Percentiles rank a stretch among this genome's conserved stretches.
Evolutionary conservation across 2,329 filamentous ascomycete species (phyloP).

Genomic region (Microdochium nivale): DNA sequence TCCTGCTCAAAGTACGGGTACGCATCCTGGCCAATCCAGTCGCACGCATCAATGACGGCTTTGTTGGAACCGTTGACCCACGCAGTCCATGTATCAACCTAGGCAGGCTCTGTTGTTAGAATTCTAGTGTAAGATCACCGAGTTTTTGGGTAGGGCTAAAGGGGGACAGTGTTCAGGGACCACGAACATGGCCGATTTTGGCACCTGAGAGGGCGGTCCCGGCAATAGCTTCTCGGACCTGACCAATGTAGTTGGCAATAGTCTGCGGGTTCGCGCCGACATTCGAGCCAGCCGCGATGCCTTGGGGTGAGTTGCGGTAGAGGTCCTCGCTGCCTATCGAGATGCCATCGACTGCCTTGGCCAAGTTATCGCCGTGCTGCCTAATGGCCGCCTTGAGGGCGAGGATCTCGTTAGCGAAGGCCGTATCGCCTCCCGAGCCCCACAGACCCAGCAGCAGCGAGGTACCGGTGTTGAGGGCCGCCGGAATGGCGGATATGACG

Average conservation of each 20-base stretch:
- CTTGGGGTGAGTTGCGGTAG: constrained; percentile 68
- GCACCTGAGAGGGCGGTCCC: constrained; percentile 49
- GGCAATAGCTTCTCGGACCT: constrained; percentile 55
- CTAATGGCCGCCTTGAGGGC: constrained; percentile 63
- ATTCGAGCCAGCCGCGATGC: constrained; percentile 52
- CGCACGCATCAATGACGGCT: constrained; percentile 58
- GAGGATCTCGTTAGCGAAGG: constrained; percentile 63
- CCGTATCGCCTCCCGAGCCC: constrained; percentile 58
- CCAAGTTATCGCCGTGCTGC: constrained; percentile 59
- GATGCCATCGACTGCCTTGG: constrained; percentile 66
- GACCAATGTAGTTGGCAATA: constrained; percentile 61
- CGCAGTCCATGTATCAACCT: constrained; percentile 78
- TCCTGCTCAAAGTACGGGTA: constrained; percentile 79
- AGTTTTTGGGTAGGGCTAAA: too few species aligned
- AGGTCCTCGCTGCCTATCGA: constrained; percentile 83
- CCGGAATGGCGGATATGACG: constrained; percentile 46
- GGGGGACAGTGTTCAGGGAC: neutral
- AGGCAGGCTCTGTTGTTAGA: neutral
- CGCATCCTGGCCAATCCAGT: constrained; percentile 78
- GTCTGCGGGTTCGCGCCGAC: constrained; percentile 53
- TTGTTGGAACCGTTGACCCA: constrained; percentile 67
- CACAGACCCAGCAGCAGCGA: constrained; percentile 75
- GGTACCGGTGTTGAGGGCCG: constrained; percentile 74
- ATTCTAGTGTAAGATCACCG: too few species aligned
- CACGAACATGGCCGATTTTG: constrained; percentile 54